Base-by-base conservation (phyloP, 345 rosid species). In the Dimocarpus longan region DNA sequence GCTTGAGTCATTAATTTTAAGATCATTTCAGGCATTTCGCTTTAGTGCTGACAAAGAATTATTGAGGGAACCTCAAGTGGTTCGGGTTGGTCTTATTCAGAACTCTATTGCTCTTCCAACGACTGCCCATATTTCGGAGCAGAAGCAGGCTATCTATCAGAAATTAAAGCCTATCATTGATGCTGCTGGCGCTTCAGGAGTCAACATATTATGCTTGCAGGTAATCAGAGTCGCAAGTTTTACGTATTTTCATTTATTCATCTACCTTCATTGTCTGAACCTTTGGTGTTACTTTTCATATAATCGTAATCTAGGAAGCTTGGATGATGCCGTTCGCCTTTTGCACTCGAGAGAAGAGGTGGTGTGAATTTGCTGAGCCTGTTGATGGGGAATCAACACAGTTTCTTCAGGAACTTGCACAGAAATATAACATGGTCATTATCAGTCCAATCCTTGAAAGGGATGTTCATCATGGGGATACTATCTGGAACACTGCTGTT, bases 321-420 rank as follows among this genome's bases (percentile, higher is more conserved):
- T 96, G 98, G 98, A 94, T 78, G 64, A 94, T 94, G 97, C 98
- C 99, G 5, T 96, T 94, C 88, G 98, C 97, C 67, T 96, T 94
- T 70, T 96, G 99, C 76, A 92, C 99, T 2, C 81, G 99, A 79
- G 99, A 96, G 89, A 94, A 90, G 90, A 91, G 87, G 71, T 96
- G 97, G 98, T 94, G 98, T 80, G 97, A 96, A 81, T 93, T 96
- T 80, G 97, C 99, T 2, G 99, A 96, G 85, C 95, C 98, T 80
- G 76, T 91, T 21, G 87, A 91, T 74, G 97, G 98, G 15, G 98
- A 93, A 77, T 94, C 97, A 0, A 94, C 97, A 60, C 82, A 80
- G 72, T 96, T 91, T 86, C 95, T 96, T 79, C 99, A 93, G 86
- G 91, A 86, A 70, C 80, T 88, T 68, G 97, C 97, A 0, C 85